Evolutionary conservation across 352 stramenopile species (phyloP).

Genomic region (Phytophthora hibernalis): DNA sequence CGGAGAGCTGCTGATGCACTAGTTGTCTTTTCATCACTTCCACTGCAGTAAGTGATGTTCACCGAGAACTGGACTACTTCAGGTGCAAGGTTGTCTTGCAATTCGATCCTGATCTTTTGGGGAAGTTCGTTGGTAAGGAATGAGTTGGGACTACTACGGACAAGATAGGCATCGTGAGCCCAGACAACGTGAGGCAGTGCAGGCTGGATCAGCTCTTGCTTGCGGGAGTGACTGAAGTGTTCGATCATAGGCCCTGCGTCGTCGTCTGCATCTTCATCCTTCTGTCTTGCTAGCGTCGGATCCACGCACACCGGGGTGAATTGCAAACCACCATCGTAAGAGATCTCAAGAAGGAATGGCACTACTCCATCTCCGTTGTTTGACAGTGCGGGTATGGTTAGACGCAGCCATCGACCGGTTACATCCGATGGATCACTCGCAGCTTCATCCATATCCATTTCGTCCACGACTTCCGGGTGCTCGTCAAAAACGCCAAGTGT

Average conservation of each 20-base stretch:
- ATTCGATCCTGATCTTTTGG: conserved; percentile 47
- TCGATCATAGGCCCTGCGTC: conserved; percentile 10
- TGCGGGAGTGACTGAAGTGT: conserved; percentile 9
- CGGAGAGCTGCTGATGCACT: conserved; percentile 29
- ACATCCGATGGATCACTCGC: conserved; percentile 24
- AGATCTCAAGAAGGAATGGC: conserved; percentile 58
- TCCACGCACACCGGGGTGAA: conserved; percentile 50
- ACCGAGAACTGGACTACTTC: conserved; percentile 24
- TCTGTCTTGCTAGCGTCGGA: conserved; percentile 11
- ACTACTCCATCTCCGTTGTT: conserved; percentile 24
- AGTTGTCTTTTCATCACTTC: neutral
- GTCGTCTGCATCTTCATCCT: conserved; percentile 10
- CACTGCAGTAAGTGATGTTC: conserved; percentile 19
- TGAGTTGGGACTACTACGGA: conserved; percentile 59
- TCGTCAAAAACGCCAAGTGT: conserved; percentile 28
- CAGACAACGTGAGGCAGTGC: conserved; percentile 41
- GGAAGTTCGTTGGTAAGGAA: conserved; percentile 50
- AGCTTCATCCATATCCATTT: conserved; percentile 22
- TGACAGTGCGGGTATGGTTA: conserved; percentile 39
- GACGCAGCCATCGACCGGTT: conserved; percentile 26
- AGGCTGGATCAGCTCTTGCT: conserved; percentile 1
- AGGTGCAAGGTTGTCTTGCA: conserved; percentile 39
- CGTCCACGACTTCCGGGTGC: conserved; percentile 16
- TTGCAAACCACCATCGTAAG: conserved; percentile 57
- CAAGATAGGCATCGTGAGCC: conserved; percentile 52